A percentile compares a stretch with the other conserved stretches of the same genome.
Conservation (phyloP, 345 rosid species). For the Eutrema heterophyllum region DNA sequence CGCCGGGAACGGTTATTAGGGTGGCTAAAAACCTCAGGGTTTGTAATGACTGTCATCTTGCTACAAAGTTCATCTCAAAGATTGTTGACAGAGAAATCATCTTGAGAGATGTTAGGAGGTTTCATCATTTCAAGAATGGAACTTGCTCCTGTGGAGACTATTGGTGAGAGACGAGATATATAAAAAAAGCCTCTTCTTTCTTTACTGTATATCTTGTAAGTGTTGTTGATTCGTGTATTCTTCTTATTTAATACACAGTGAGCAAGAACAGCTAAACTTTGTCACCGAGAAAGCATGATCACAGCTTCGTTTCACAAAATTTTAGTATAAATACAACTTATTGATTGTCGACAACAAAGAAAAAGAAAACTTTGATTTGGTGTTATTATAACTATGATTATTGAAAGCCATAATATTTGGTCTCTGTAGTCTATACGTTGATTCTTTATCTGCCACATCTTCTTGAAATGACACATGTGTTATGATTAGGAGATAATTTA, state of each 20-base stretch:
- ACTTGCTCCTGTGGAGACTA: slow-evolving; percentile 79
- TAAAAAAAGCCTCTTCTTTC: neutral
- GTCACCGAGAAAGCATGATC: neutral
- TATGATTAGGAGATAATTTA: neutral
- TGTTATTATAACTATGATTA: neutral
- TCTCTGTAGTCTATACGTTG: neutral
- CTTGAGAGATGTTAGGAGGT: slow-evolving; percentile 78
- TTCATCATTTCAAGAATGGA: slow-evolving; percentile 83
- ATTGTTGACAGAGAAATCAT: slow-evolving; percentile 64
- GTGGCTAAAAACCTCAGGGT: slow-evolving; percentile 88
- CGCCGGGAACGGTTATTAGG: slow-evolving; percentile 67
- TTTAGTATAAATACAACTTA: too few relatives aligned
- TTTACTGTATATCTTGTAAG: neutral
- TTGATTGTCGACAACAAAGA: too few relatives aligned
- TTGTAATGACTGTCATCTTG: slow-evolving; percentile 80
- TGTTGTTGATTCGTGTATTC: slow-evolving; percentile 15
- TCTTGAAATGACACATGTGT: neutral
- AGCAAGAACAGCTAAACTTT: neutral
- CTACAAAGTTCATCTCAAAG: slow-evolving; percentile 68
- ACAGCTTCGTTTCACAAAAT: neutral
- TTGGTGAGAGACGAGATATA: slow-evolving; percentile 42
- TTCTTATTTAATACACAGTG: neutral
- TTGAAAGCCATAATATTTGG: neutral
- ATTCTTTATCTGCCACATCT: neutral
- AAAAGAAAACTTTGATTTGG: neutral